phyloP scores from a whole-genome alignment of 2,329 filamentous ascomycete species.

The Ascocoryne sarcoides region DNA sequence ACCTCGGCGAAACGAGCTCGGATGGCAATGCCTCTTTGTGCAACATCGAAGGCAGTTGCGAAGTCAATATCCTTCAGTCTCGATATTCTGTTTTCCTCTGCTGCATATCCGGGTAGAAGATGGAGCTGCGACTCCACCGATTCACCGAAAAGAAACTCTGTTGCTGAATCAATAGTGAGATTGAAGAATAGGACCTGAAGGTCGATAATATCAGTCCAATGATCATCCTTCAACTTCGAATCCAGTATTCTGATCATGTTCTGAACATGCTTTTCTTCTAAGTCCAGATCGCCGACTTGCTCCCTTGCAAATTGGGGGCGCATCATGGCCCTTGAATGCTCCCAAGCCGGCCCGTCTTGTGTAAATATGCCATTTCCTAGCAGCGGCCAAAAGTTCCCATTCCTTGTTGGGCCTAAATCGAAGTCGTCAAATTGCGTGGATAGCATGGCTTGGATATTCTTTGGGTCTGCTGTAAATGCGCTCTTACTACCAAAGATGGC shows the following conservation, averaged over 20 bases:
- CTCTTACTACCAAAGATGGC: slow-evolving; percentile 14
- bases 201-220: slow-evolving; percentile 42
- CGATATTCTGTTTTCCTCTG: not conserved
- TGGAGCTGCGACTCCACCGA: slow-evolving; percentile 35
- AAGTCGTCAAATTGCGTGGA: slow-evolving; percentile 44
- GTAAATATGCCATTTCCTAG: slow-evolving; percentile 27
- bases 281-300: slow-evolving; percentile 56
- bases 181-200: slow-evolving; percentile 55
- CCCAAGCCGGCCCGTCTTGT: slow-evolving; percentile 25
- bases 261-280: slow-evolving; percentile 61
- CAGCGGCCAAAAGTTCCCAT: slow-evolving; percentile 37
- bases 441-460: slow-evolving; percentile 47
- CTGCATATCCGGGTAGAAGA: slow-evolving; percentile 4
- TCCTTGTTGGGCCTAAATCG: slow-evolving; percentile 44
- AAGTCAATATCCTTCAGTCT: slow-evolving; percentile 31
- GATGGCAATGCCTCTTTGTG: slow-evolving; percentile 25
- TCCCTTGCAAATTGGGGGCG: slow-evolving; percentile 46
- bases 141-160: slow-evolving; percentile 46
- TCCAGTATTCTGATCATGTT: slow-evolving; percentile 51
- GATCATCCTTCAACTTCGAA: slow-evolving; percentile 43
- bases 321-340: slow-evolving; percentile 35
- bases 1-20: slow-evolving; percentile 12
- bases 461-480: slow-evolving; percentile 24
- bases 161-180: slow-evolving; percentile 45
- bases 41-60: slow-evolving; percentile 39